phyloP scores from a whole-genome alignment of 2,329 filamentous ascomycete genomes.

The Exutisphaerella laricina region DNA sequence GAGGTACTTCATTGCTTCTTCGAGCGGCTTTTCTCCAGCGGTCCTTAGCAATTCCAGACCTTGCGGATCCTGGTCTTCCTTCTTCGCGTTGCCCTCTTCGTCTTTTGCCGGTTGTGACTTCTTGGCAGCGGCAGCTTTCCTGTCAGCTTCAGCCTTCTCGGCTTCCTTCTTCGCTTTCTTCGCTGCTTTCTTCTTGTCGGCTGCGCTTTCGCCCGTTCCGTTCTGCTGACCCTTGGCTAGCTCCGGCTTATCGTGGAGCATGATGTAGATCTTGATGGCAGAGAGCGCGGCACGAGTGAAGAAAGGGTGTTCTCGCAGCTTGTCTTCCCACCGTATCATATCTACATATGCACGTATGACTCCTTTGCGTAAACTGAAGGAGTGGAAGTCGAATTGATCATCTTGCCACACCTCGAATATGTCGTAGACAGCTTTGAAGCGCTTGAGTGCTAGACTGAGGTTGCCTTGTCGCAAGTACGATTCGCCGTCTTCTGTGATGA shows the following conservation, averaged over 20 bases:
- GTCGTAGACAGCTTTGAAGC: conserved; percentile 79
- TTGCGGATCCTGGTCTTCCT: conserved; percentile 83
- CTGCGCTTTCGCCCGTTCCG: conserved; percentile 69
- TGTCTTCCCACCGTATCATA: conserved; percentile 95
- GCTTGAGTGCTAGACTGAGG: conserved; percentile 79
- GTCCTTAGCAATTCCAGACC: conserved; percentile 61
- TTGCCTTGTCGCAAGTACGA: conserved; percentile 78
- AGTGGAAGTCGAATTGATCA: conserved; percentile 98
- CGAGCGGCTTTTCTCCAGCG: conserved; percentile 72
- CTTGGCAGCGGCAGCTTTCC: conserved; percentile 45
- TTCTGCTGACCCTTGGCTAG: conserved; percentile 60
- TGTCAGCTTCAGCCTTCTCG: conserved; percentile 78
- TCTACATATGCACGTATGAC: conserved; percentile 92
- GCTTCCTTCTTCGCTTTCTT: conserved; percentile 73
- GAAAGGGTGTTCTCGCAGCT: conserved; percentile 85
- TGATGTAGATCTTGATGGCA: conserved; percentile 73
- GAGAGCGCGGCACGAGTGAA: conserved; percentile 78
- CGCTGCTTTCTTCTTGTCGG: conserved; percentile 66
- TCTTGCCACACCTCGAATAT: conserved; percentile 98
- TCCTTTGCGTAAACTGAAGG: conserved; percentile 92
- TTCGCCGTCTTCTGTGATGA: conserved; percentile 88
- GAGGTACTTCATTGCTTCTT: conserved; percentile 83
- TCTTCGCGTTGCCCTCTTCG: conserved; percentile 55
- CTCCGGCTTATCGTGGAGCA: conserved; percentile 69
- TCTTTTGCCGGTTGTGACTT: conserved; percentile 51